Evolutionary conservation across 2,329 filamentous ascomycete genomes (phyloP).

Genomic region (Colletotrichum spinosum): DNA sequence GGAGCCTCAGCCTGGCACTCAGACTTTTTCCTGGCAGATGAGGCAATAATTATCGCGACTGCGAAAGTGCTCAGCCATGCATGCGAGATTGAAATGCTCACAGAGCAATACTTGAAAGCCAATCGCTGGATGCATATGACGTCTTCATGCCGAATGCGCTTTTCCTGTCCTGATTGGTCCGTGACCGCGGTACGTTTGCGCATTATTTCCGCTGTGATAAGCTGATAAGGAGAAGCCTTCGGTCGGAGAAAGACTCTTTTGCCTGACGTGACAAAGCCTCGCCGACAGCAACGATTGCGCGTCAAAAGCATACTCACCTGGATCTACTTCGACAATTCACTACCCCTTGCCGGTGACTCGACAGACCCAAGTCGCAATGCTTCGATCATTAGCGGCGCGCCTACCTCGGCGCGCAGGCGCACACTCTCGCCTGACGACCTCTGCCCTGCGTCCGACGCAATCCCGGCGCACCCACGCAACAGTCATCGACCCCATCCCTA

Average conservation of each 20-base stretch:
- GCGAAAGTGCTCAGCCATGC: no score
- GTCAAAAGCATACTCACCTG: not conserved
- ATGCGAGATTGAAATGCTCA: no score
- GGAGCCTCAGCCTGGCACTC: no score
- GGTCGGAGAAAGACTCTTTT: no score
- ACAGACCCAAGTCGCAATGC: conserved; percentile 27
- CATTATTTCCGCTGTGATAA: conserved; percentile 28
- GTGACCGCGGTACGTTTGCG: not conserved
- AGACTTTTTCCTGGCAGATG: no score
- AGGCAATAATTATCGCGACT: no score
- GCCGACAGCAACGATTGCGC: not conserved
- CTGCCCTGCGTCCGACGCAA: conserved; percentile 9
- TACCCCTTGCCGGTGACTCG: not conserved
- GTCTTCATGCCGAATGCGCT: conserved; percentile 23
- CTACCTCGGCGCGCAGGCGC: conserved; percentile 30
- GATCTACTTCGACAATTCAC: conserved; percentile 9
- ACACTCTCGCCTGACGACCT: conserved; percentile 18
- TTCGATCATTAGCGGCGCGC: conserved; percentile 38
- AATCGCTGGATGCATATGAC: conserved; percentile 20
- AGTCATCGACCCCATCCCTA: conserved; percentile 37
- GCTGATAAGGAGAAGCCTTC: conserved; percentile 23
- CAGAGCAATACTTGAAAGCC: not conserved
- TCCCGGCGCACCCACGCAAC: conserved; percentile 31
- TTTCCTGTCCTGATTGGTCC: conserved; percentile 18
- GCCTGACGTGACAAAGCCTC: not conserved